Base-by-base conservation (phyloP, 140 eudicot genomes). In the Artemisia princeps region DNA sequence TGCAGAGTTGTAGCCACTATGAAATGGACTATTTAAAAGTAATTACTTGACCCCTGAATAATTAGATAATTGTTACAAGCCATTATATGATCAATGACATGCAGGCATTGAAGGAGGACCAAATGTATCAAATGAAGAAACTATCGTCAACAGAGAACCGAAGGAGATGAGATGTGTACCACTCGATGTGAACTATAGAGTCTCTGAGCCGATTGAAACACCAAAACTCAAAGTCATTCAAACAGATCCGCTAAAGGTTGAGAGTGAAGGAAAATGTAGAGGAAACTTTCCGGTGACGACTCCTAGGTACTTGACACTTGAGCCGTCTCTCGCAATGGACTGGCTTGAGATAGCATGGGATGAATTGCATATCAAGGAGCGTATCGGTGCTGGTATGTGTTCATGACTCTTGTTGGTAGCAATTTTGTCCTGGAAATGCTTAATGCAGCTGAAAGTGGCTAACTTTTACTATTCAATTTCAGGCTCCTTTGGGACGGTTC, bases 321-420 rank as follows among this genome's bases (percentile, higher is more conserved):
- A 90, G 71, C 97, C 97, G 42, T 90, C 90, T 68, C 94, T 90
- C 24, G 95, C 95, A 60, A 87, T 84, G 94, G 97, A 90, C 62
- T 90, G 97, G 97, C 88, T 90, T 55, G 97, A 90, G 82, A 88
- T 91, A 49, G 78, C 95, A 2, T 91, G 98, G 98, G 98, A 87
- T 49, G 98, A 91, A n/a, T 65, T 91, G 64, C 98, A 80, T 70
- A 77, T 91, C 37, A 91, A 91, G 65, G 98, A 91, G 71, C 96
- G 98, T 19, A 77, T 91, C 54, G 98, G 98, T 12, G 98, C 96
- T 70, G 98, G 98, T 91, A 73, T 2, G 66, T 63, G 11, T 33
- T 14, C 19, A 0, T 3, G 51, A 22, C 10, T 2, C 23, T 60
- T 67, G 19, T 61, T 66, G 37, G 20, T 60, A 14, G 2, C 23